phyloP scores from a whole-genome alignment of 768 basidiomycete genomes.

The Rhizopogon vinicolor region DNA sequence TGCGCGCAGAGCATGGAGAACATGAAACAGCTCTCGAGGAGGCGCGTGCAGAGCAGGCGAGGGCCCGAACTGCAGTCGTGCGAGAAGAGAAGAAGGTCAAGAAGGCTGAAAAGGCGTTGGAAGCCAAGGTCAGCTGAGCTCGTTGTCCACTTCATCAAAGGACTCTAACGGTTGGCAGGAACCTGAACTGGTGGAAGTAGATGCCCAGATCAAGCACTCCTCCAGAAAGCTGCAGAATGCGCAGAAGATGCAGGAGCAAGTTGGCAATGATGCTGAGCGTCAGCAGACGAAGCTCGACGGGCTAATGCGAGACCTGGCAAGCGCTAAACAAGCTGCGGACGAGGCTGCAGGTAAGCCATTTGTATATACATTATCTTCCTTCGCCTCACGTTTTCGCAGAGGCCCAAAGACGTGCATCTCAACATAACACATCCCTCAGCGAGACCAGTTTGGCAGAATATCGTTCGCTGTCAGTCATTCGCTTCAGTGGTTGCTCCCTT shows the following conservation, averaged over 20 bases:
- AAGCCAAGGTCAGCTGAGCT: conserved; percentile 60
- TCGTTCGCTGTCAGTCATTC: conserved; percentile 18
- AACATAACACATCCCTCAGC: conserved; percentile 72
- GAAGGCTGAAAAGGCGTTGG: conserved; percentile 84
- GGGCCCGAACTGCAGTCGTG: conserved; percentile 66
- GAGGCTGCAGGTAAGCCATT: conserved; percentile 65
- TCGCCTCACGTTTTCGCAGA: conserved; percentile 38
- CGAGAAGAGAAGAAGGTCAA: conserved; percentile 87
- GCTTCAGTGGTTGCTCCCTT: background rate
- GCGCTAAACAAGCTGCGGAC: conserved; percentile 65
- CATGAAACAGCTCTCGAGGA: conserved; percentile 70
- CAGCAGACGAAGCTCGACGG: conserved; percentile 47
- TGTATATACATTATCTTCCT: background rate
- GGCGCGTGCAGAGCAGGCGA: conserved; percentile 78
- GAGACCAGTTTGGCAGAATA: conserved; percentile 89
- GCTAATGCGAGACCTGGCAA: conserved; percentile 61
- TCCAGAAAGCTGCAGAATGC: conserved; percentile 75
- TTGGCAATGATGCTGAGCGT: conserved; percentile 54
- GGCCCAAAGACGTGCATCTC: conserved; percentile 66
- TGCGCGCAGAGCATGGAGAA: conserved; percentile 63
- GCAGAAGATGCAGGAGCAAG: conserved; percentile 53
- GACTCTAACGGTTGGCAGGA: conserved; percentile 41
- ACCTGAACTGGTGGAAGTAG: conserved; percentile 78
- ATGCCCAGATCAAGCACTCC: conserved; percentile 86
- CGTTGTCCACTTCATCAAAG: background rate